Percentiles rank a stretch among this genome's conserved stretches.
Conservation (phyloP, 1,284 basidiomycete genomes). For the Chiua sp. region DNA sequence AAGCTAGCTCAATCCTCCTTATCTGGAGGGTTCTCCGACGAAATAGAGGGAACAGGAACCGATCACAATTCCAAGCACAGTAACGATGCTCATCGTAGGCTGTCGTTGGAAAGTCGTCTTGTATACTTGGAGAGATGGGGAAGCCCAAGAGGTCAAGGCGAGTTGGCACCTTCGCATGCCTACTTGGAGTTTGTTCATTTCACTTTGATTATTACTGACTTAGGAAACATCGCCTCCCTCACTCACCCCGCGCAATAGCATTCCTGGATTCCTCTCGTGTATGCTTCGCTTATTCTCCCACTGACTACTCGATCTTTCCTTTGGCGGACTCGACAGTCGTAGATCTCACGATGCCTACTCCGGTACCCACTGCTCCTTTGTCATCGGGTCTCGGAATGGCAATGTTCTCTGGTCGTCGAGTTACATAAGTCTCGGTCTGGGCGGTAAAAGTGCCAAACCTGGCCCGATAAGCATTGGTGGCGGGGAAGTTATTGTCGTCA, state of each 20-base stretch:
- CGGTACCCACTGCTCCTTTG: slow-evolving; percentile 46
- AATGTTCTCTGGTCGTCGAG: slow-evolving; percentile 76
- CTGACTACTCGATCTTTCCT: slow-evolving; percentile 77
- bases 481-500: slow-evolving; percentile 75
- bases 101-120: too few relatives aligned
- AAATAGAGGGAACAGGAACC: too few relatives aligned
- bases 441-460: slow-evolving; percentile 74
- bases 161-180: not conserved
- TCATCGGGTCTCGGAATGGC: slow-evolving; percentile 56
- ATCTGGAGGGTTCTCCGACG: too few relatives aligned
- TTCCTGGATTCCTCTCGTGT: slow-evolving; percentile 68
- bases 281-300: slow-evolving; percentile 54
- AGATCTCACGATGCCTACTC: slow-evolving; percentile 60
- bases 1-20: too few relatives aligned
- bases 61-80: too few relatives aligned
- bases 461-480: slow-evolving; percentile 63
- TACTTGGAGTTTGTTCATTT: not conserved
- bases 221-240: slow-evolving; percentile 84
- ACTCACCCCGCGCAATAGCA: slow-evolving; percentile 82
- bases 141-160: too few relatives aligned
- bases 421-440: slow-evolving; percentile 87
- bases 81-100: too few relatives aligned
- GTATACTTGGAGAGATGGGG: too few relatives aligned
- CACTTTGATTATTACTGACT: not conserved
- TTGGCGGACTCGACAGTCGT: slow-evolving; percentile 60